These are phyloP conservation scores for Ceratocystis cacaofunesta DNA, from an alignment of 2,329 filamentous ascomycete species.

Conservation along the genomic window DNA sequence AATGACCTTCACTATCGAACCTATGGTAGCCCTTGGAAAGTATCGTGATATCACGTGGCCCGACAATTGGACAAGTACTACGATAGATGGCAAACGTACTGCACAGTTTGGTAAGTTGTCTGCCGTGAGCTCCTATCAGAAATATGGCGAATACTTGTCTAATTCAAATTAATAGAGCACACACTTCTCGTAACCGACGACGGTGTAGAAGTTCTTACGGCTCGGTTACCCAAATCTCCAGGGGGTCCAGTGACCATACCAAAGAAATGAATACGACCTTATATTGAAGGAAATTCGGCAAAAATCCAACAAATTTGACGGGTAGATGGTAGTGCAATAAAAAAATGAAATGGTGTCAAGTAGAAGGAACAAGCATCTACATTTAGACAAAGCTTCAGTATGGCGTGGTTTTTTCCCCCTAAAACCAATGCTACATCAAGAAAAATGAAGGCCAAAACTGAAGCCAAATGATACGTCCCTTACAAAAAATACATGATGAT, in stretches of 20 bases:
- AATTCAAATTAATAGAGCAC: slow-evolving; percentile 41
- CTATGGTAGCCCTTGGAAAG: slow-evolving; percentile 89
- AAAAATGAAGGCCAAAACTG: no score
- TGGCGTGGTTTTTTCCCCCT: no score
- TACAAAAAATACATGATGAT: no score
- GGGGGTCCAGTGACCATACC: slow-evolving; percentile 56
- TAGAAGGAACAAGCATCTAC: not conserved
- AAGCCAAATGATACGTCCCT: no score
- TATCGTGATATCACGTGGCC: slow-evolving; percentile 94
- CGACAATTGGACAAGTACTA: slow-evolving; percentile 96
- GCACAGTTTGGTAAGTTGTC: slow-evolving; percentile 69
- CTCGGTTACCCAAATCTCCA: slow-evolving; percentile 55
- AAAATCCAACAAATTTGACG: not conserved
- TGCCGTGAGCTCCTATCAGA: not conserved
- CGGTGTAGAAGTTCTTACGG: slow-evolving; percentile 69
- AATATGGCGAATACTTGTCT: not conserved
- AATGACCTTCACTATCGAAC: slow-evolving; percentile 98
- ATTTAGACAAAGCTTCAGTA: not conserved
- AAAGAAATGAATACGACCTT: not conserved
- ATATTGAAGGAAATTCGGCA: not conserved
- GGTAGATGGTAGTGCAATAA: not conserved
- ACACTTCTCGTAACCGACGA: slow-evolving; percentile 71
- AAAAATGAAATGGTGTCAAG: not conserved
- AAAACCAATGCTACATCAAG: no score
- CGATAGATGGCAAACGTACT: slow-evolving; percentile 72